Evolutionary conservation across 768 basidiomycete species (phyloP).

Genomic region (Podaxis sp.): DNA sequence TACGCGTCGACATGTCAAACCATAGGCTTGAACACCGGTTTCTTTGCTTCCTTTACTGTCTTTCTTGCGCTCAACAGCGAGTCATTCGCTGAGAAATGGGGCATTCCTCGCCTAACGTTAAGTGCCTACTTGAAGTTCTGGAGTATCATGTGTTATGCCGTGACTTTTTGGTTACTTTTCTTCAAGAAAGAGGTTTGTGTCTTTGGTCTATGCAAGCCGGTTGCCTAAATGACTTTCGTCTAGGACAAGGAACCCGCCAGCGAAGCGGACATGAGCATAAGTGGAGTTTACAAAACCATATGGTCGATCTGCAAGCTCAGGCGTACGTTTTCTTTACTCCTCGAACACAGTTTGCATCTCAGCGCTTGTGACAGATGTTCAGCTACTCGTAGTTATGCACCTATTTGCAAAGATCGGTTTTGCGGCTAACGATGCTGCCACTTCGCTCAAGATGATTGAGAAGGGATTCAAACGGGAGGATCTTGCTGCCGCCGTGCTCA

Average conservation of each 20-base stretch:
- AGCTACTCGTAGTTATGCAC: conserved; percentile 81
- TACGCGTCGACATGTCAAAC: conserved; percentile 99
- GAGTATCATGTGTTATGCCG: conserved; percentile 70
- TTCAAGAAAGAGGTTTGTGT: conserved; percentile 82
- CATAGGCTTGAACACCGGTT: conserved; percentile 93
- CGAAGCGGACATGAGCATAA: conserved; percentile 86
- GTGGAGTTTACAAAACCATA: conserved; percentile 88
- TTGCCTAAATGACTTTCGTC: neutral
- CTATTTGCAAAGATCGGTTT: conserved; percentile 93
- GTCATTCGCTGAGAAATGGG: conserved; percentile 84
- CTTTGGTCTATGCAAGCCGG: neutral
- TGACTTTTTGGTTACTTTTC: conserved; percentile 85
- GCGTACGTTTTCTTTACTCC: conserved; percentile 48
- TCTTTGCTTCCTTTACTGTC: conserved; percentile 94
- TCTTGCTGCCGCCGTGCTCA: conserved; percentile 88
- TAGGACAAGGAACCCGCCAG: conserved; percentile 74
- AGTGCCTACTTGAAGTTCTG: conserved; percentile 85
- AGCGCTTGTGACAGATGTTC: conserved; percentile 63
- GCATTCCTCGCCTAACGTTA: conserved; percentile 66
- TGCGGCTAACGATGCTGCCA: conserved; percentile 89
- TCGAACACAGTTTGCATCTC: neutral
- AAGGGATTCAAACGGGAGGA: conserved; percentile 96
- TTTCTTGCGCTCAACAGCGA: conserved; percentile 96
- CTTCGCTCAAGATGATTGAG: conserved; percentile 91
- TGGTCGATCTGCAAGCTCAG: conserved; percentile 90